Evolutionary conservation across 179 eudicot species (phyloP).

Genomic region (Beta lomatogona): DNA sequence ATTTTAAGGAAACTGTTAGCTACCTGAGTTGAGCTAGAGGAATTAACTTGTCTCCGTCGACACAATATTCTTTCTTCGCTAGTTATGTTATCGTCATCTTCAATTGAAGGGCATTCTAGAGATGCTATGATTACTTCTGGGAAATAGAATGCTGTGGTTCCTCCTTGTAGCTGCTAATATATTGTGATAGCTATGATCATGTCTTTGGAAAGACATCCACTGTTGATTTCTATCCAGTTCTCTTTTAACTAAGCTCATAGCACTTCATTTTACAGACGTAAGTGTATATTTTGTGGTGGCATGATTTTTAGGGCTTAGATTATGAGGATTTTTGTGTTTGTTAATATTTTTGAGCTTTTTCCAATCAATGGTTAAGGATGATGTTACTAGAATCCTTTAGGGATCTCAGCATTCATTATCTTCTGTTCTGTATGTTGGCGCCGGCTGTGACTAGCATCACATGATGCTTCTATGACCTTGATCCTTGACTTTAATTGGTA

Average conservation of each 20-base stretch:
- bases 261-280: too few species aligned
- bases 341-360: too few species aligned
- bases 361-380: too few species aligned
- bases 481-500: neutral
- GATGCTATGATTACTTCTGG: neutral
- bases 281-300: too few species aligned
- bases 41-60: neutral
- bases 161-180: neutral
- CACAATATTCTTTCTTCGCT: neutral
- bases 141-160: neutral
- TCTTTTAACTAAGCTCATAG: too few species aligned
- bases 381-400: neutral
- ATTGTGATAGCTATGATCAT: neutral
- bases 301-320: too few species aligned
- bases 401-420: neutral
- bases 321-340: too few species aligned
- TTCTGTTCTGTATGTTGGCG: neutral
- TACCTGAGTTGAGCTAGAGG: neutral
- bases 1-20: neutral
- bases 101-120: neutral
- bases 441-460: neutral
- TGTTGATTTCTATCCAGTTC: too few species aligned
- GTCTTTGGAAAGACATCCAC: too few species aligned
- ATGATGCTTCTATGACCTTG: neutral
- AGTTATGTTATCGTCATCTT: constrained; percentile 5